A percentile compares a stretch with the other conserved stretches of the same genome.
These are phyloP conservation scores for Durio zibethinus DNA, from an alignment of 345 rosid species.

Conservation along the genomic window DNA sequence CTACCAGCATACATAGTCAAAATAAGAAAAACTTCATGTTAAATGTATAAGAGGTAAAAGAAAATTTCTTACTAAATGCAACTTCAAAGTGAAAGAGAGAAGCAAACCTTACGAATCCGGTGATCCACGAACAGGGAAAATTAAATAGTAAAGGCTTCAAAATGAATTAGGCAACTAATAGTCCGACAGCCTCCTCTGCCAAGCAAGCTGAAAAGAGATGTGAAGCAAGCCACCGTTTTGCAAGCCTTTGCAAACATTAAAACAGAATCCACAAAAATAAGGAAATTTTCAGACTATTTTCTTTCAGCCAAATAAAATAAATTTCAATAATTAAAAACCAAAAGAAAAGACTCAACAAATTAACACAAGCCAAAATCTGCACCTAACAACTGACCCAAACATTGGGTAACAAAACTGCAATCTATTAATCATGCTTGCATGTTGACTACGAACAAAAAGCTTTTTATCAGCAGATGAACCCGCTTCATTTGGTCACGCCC, in stretches of 20 bases:
- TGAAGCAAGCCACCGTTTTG: conserved; percentile 89
- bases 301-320: background rate
- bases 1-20: background rate
- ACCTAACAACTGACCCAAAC: conserved; percentile 81
- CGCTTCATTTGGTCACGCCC: conserved; percentile 47
- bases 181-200: conserved; percentile 81
- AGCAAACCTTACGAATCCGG: conserved; percentile 79
- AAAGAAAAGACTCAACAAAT: conserved; percentile 11
- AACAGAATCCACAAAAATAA: background rate
- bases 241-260: conserved; percentile 56
- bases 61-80: background rate
- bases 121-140: conserved; percentile 74
- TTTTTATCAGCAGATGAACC: conserved; percentile 60
- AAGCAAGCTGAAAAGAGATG: conserved; percentile 92
- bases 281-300: conserved; percentile 3
- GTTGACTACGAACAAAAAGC: conserved; percentile 73
- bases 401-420: conserved; percentile 58
- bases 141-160: conserved; percentile 72
- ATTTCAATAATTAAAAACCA: background rate
- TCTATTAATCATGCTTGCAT: conserved; percentile 95
- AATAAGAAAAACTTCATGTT: background rate
- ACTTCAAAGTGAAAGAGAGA: background rate
- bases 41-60: background rate
- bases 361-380: conserved; percentile 14
- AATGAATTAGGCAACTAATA: conserved; percentile 77